phyloP scores from a whole-genome alignment of 768 basidiomycete species.

The Suillus spraguei region DNA sequence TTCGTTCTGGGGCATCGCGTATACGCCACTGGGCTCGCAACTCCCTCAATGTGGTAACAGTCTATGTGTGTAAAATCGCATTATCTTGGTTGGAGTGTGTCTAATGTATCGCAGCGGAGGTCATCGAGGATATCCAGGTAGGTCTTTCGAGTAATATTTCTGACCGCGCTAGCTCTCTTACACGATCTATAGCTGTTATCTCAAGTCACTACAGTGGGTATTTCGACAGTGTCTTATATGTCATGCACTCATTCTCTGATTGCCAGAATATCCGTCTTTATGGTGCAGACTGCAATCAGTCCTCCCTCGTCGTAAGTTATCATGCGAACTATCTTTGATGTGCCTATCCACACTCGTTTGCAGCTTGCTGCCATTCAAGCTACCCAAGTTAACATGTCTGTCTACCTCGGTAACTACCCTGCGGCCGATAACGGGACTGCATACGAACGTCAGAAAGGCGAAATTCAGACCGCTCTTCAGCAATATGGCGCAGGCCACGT shows the following conservation, averaged over 20 bases:
- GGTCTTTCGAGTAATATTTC: slow-evolving; percentile 15
- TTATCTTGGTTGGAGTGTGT: slow-evolving; percentile 6
- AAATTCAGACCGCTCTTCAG: slow-evolving; percentile 67
- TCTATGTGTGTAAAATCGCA: slow-evolving; percentile 32
- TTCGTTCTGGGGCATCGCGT: slow-evolving; percentile 85
- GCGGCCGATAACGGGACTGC: slow-evolving; percentile 65
- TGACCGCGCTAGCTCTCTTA: slow-evolving; percentile 12
- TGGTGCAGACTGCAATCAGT: slow-evolving; percentile 86
- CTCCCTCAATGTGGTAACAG: slow-evolving; percentile 68
- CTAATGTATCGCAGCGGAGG: slow-evolving; percentile 39
- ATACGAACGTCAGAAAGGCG: slow-evolving; percentile 71
- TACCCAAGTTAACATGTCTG: slow-evolving; percentile 85
- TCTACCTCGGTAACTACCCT: slow-evolving; percentile 76
- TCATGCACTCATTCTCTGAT: slow-evolving; percentile 10
- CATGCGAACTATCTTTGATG: background rate
- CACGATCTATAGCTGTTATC: slow-evolving; percentile 62
- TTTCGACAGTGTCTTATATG: background rate
- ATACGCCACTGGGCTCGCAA: slow-evolving; percentile 78
- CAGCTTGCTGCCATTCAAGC: slow-evolving; percentile 86
- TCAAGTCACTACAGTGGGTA: slow-evolving; percentile 68
- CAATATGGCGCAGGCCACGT: slow-evolving; percentile 80
- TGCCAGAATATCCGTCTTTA: slow-evolving; percentile 72
- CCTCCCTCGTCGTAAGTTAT: slow-evolving; percentile 64
- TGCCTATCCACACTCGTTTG: background rate
- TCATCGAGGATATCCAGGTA: slow-evolving; percentile 76